Evolutionary conservation across 2,329 filamentous ascomycete genomes (phyloP), one percentile per base, ranked within the genome.

Genomic region (Amesomyces nigricolor): DNA sequence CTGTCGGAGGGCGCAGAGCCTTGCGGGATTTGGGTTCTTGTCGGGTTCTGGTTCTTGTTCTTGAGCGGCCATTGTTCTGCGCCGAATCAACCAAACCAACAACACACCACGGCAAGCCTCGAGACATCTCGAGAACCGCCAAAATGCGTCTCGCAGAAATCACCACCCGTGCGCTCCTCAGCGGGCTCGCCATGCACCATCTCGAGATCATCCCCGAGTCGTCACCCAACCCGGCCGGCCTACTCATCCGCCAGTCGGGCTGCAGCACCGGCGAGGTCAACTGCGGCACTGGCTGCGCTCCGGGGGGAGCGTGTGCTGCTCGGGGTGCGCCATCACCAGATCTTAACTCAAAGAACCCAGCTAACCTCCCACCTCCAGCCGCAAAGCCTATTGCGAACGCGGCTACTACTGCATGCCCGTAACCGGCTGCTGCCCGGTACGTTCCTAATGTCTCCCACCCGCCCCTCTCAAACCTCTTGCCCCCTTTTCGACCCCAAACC

Each of bases 271-370:
- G 61, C 40, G 51, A 65, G 50, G 60, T 58, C 5, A 17, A 48
- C 6, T 72, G 71, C 51, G 52, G 40, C 13, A 53, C 22, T 47
- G 51, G 60, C 19, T 73, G 71, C 53, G 70, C 72, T 56, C 63
- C 66, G 14, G n/a, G 58, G 53, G 50, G 8, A 64, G 59, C 11
- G 19, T 46, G n/a, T 73, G 71, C 61, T 72, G 70, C 56, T 55
- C 51, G 40, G 32, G 38, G 46, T 54, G 48, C 17, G 52, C 9
- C 32, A 5, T 35, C 1, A 3, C 32, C 32, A 35, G 6, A 35
- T 26, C 6, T 26, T 6, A 26, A 26, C 4, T 26, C 22, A 2
- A 35, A 35, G 32, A 11, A 44, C 9, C 10, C 3, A 10, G 32
- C 32, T 35, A 35, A 35, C 9, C 9, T 9, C 32, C 11, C 8